These are phyloP conservation scores for Tetracladium setigerum DNA, from an alignment of 495 filamentous ascomycete species.

Conservation along the genomic window DNA sequence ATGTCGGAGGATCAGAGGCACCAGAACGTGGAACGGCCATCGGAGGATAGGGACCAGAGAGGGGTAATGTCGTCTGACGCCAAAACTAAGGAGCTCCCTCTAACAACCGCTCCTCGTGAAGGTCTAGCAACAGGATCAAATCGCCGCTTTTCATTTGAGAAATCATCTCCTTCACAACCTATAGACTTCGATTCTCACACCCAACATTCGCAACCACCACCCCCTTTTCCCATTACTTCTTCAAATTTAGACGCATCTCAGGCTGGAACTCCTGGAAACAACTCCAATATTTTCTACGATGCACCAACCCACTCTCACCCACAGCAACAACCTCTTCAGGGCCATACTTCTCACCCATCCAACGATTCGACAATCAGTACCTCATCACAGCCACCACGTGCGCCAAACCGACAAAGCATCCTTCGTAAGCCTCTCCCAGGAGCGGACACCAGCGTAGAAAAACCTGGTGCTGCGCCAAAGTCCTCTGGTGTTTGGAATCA, in stretches of 20 bases:
- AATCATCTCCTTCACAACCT: conserved; percentile 11
- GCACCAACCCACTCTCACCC: neutral
- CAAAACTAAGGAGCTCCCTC: conserved; percentile 35
- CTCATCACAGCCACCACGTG: conserved; percentile 23
- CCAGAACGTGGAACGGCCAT: conserved; percentile 7
- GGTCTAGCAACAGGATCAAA: conserved; percentile 38
- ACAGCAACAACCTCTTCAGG: neutral
- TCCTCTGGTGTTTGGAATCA: conserved; percentile 58
- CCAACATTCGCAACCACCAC: conserved; percentile 5
- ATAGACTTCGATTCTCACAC: conserved; percentile 2
- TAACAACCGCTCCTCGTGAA: conserved; percentile 31
- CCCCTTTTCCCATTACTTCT: conserved; percentile 7
- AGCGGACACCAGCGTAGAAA: conserved; percentile 31
- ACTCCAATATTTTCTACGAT: neutral
- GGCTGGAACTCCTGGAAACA: neutral
- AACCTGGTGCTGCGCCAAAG: conserved; percentile 14
- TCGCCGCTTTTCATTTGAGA: conserved; percentile 17
- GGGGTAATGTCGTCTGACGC: conserved; percentile 37
- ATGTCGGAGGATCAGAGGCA: conserved; percentile 25
- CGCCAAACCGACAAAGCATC: conserved; percentile 39
- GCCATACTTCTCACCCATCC: conserved; percentile 10
- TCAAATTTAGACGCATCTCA: neutral
- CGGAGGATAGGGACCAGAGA: conserved; percentile 29
- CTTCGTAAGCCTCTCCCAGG: conserved; percentile 59
- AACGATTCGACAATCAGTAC: conserved; percentile 13